Percentiles rank a stretch among this genome's conserved stretches.
phyloP scores from a whole-genome alignment of 2,329 filamentous ascomycete genomes.

The Catunica adiposa region DNA sequence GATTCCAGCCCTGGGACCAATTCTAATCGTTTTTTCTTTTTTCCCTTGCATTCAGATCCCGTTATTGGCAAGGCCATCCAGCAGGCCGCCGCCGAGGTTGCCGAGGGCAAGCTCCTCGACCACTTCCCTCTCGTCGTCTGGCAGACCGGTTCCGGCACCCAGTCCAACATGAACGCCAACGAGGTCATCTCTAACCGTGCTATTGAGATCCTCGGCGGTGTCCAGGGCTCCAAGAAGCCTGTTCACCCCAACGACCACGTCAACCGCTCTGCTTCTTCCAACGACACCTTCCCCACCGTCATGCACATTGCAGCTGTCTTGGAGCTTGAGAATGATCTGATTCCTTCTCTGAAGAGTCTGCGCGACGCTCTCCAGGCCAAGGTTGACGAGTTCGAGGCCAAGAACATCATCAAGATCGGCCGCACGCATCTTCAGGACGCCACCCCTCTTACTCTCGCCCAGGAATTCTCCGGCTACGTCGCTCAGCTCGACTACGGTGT shows the following conservation, averaged over 20 bases:
- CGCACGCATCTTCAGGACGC: conserved; percentile 95
- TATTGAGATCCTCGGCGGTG: conserved; percentile 89
- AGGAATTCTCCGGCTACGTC: conserved; percentile 96
- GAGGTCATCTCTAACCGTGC: conserved; percentile 99
- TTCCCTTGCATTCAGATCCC: conserved; percentile 40
- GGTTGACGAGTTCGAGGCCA: conserved; percentile 67
- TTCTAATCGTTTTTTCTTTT: background rate
- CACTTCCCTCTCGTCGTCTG: conserved; percentile 98
- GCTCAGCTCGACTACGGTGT: conserved; percentile 86
- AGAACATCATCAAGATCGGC: conserved; percentile 96
- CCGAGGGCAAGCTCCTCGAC: conserved; percentile 80
- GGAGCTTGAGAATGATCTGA: conserved; percentile 70
- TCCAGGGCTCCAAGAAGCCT: conserved; percentile 92
- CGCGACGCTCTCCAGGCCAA: conserved; percentile 75
- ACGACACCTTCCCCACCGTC: conserved; percentile 97
- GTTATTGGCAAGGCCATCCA: conserved; percentile 86
- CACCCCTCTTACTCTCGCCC: conserved; percentile 83
- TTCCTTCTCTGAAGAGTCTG: conserved; percentile 69
- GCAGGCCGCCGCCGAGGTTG: conserved; percentile 85
- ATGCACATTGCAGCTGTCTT: conserved; percentile 98
- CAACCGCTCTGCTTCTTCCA: conserved; percentile 97
- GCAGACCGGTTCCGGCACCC: conserved; percentile 97
- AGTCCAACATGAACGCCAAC: conserved; percentile 99
- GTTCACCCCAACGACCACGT: conserved; percentile 99
- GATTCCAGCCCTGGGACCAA: background rate